These are phyloP conservation scores for Saitozyma sp. DNA, from an alignment of 768 basidiomycete species.

Conservation along the genomic window DNA sequence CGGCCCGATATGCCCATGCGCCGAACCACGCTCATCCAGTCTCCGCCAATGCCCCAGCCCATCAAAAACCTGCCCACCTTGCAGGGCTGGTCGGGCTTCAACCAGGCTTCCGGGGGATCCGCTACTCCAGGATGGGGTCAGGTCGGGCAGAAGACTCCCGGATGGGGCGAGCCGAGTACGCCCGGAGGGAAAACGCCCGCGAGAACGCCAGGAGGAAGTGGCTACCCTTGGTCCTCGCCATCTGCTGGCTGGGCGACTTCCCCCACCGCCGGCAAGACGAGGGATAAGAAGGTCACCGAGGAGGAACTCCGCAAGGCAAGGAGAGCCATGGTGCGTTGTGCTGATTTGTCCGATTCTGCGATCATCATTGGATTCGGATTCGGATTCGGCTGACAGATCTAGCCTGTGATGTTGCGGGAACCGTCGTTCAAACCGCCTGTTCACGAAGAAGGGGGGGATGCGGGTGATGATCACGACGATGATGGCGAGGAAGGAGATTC, in stretches of 20 bases:
- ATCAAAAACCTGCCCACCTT: slow-evolving; percentile 52
- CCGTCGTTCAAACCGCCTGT: slow-evolving; percentile 31
- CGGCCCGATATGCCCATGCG: slow-evolving; percentile 37
- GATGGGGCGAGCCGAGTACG: slow-evolving; percentile 23
- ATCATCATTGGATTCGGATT: background rate
- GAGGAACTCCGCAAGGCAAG: slow-evolving; percentile 46
- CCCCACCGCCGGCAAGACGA: slow-evolving; percentile 12
- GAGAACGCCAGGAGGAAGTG: slow-evolving; percentile 16
- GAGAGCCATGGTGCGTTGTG: slow-evolving; percentile 45
- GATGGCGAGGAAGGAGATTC: slow-evolving; percentile 26
- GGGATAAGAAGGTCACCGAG: slow-evolving; percentile 26
- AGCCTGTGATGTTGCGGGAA: slow-evolving; percentile 52
- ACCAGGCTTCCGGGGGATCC: slow-evolving; percentile 13
- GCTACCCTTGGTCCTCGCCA: slow-evolving; percentile 26
- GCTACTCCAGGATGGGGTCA: slow-evolving; percentile 42
- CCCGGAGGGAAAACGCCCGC: slow-evolving; percentile 11
- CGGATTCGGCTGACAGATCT: slow-evolving; percentile 12
- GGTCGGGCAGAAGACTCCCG: slow-evolving; percentile 38
- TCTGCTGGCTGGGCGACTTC: slow-evolving; percentile 2
- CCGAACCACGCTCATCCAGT: slow-evolving; percentile 41
- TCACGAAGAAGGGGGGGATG: slow-evolving; percentile 29
- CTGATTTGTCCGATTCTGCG: background rate
- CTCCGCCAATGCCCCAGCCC: slow-evolving; percentile 49
- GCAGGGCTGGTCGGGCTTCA: slow-evolving; percentile 32
- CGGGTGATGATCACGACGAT: slow-evolving; percentile 43